Evolutionary conservation across 2,329 filamentous ascomycete species (phyloP).

Genomic region (Phyllosticta citrichinensis): DNA sequence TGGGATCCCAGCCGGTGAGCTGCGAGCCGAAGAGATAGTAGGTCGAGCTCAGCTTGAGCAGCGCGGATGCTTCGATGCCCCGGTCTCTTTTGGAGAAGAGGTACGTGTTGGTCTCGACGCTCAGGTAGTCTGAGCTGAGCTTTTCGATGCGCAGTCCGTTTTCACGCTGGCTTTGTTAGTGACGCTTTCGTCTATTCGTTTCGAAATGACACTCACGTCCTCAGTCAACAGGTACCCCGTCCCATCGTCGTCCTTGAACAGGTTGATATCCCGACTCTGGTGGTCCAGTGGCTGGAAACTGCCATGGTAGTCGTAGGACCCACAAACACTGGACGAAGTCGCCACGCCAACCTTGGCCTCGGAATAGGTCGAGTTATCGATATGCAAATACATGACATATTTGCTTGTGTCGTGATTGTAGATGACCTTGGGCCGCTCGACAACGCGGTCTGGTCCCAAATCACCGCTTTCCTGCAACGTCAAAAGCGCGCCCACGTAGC

Average conservation of each 20-base stretch:
- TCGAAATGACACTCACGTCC: slow-evolving; percentile 38
- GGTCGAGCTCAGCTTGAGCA: slow-evolving; percentile 48
- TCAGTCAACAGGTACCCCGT: slow-evolving; percentile 53
- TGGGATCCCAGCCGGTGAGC: slow-evolving; percentile 38
- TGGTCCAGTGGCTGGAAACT: slow-evolving; percentile 39
- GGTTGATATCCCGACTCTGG: slow-evolving; percentile 48
- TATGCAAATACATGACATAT: slow-evolving; percentile 62
- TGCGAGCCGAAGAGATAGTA: slow-evolving; percentile 57
- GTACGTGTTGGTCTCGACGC: slow-evolving; percentile 36
- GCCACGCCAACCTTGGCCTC: slow-evolving; percentile 58
- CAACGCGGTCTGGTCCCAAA: slow-evolving; percentile 50
- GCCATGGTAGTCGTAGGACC: slow-evolving; percentile 44
- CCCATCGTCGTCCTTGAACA: slow-evolving; percentile 54
- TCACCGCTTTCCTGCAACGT: slow-evolving; percentile 44
- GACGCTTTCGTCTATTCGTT: background rate
- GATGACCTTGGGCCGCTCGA: slow-evolving; percentile 59
- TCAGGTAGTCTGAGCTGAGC: slow-evolving; percentile 48
- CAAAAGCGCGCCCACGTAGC: slow-evolving; percentile 49
- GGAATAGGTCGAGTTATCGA: slow-evolving; percentile 50
- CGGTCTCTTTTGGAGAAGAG: slow-evolving; percentile 43
- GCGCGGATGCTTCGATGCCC: slow-evolving; percentile 46
- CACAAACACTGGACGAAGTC: slow-evolving; percentile 48
- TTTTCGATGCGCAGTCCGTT: slow-evolving; percentile 50
- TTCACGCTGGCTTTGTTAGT: slow-evolving; percentile 34
- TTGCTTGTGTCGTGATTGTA: slow-evolving; percentile 54